phyloP scores from a whole-genome alignment of 192 early-diverging fungal genomes.

The Coemansia pectinata region DNA sequence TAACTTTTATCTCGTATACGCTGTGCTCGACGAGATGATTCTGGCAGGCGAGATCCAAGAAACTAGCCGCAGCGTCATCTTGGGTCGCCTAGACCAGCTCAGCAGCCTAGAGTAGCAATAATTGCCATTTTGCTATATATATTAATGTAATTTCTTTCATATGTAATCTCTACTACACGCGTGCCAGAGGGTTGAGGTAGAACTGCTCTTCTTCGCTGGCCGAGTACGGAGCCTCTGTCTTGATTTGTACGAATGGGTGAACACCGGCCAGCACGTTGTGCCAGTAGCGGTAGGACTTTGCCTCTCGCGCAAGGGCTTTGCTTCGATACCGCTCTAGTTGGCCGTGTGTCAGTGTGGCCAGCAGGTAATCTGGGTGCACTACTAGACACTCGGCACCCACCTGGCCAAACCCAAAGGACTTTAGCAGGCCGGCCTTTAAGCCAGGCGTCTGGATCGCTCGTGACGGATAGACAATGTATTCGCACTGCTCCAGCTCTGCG shows the following conservation, averaged over 20 bases:
- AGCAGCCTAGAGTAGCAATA: slow-evolving; percentile 70
- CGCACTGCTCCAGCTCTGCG: slow-evolving; percentile 67
- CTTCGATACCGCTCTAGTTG: slow-evolving; percentile 17
- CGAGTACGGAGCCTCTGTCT: slow-evolving; percentile 27
- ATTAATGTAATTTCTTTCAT: background rate
- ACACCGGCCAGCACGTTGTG: slow-evolving; percentile 23
- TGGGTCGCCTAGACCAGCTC: slow-evolving; percentile 75
- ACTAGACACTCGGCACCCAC: slow-evolving; percentile 73
- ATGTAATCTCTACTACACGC: slow-evolving; percentile 2
- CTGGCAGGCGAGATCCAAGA: slow-evolving; percentile 98
- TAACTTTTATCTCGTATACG: slow-evolving; percentile 98
- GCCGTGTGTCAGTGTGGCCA: slow-evolving; percentile 34
- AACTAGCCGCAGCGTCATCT: slow-evolving; percentile 78
- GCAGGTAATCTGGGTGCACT: slow-evolving; percentile 68
- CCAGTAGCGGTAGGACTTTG: slow-evolving; percentile 36
- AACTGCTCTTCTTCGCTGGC: slow-evolving; percentile 21
- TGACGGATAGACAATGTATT: slow-evolving; percentile 82
- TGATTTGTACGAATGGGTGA: slow-evolving; percentile 28
- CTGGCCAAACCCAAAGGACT: slow-evolving; percentile 78
- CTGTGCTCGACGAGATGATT: slow-evolving; percentile 97
- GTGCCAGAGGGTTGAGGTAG: slow-evolving; percentile 28
- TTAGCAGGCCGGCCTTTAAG: slow-evolving; percentile 67
- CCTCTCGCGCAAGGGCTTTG: slow-evolving; percentile 4
- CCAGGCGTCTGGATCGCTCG: slow-evolving; percentile 60
- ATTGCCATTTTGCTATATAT: slow-evolving; percentile 8